A percentile compares a stretch with the other conserved stretches of the same genome.
Conservation (phyloP, 1,284 basidiomycete species). For the Cutaneotrichosporon sp. region DNA sequence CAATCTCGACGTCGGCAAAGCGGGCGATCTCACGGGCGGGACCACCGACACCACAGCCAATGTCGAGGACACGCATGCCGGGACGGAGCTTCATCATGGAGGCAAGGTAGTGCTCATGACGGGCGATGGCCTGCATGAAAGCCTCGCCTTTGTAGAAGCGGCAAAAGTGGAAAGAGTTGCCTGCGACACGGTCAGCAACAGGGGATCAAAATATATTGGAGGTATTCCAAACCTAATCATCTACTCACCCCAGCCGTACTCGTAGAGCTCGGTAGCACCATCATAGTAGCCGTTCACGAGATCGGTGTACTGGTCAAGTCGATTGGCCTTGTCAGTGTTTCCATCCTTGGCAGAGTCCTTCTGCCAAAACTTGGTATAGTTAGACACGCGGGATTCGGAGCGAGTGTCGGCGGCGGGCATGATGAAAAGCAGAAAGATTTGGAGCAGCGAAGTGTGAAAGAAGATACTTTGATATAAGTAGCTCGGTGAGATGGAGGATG, state of each 20-base stretch:
- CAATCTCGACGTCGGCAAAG: conserved; percentile 79
- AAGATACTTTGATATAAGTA: neutral
- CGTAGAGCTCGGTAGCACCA: conserved; percentile 92
- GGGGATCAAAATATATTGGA: neutral
- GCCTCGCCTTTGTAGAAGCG: conserved; percentile 95
- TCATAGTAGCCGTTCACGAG: conserved; percentile 96
- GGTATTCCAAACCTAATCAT: neutral
- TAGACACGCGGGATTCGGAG: conserved; percentile 72
- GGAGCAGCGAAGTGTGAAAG: neutral
- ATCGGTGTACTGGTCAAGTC: conserved; percentile 80
- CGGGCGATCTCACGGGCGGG: conserved; percentile 92
- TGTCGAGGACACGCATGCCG: conserved; percentile 94
- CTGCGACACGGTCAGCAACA: conserved; percentile 28
- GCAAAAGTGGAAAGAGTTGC: conserved; percentile 92
- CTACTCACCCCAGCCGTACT: conserved; percentile 62
- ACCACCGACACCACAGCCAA: conserved; percentile 96
- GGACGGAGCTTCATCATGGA: conserved; percentile 73
- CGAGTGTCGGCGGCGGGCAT: conserved; percentile 60
- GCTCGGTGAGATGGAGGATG: too few relatives aligned
- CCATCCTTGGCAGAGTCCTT: conserved; percentile 72
- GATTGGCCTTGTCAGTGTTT: conserved; percentile 63
- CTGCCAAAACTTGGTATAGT: conserved; percentile 94
- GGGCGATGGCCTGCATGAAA: conserved; percentile 74
- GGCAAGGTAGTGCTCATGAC: conserved; percentile 97
- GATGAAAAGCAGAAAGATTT: neutral